These are phyloP conservation scores for Fusarium agapanthi DNA, from an alignment of 2,329 filamentous ascomycete genomes.

Conservation along the genomic window DNA sequence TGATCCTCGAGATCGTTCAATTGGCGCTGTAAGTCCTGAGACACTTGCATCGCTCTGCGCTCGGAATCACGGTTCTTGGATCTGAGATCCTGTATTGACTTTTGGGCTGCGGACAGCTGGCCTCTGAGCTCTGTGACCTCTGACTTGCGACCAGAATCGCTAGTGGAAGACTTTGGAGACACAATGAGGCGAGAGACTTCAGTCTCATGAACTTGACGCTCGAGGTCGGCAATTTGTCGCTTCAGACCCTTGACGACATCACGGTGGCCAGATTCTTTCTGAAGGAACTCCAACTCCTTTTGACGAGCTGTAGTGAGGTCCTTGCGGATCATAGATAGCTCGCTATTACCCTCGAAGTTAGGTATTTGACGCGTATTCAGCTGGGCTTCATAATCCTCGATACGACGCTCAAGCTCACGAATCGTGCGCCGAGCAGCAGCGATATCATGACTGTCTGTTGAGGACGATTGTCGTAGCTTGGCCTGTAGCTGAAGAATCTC, in stretches of 20 bases:
- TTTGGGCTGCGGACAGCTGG: conserved; percentile 68
- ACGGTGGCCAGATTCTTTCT: conserved; percentile 72
- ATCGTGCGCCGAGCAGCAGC: conserved; percentile 69
- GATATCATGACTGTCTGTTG: conserved; percentile 61
- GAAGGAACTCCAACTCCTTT: conserved; percentile 70
- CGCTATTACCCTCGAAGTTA: conserved; percentile 56
- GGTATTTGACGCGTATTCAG: conserved; percentile 47
- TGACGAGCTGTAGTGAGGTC: conserved; percentile 71
- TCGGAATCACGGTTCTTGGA: conserved; percentile 61
- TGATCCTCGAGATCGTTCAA: conserved; percentile 68
- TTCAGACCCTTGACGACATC: conserved; percentile 70
- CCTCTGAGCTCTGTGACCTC: conserved; percentile 68
- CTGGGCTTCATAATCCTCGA: conserved; percentile 63
- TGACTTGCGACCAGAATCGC: conserved; percentile 61
- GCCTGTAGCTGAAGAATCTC: conserved; percentile 63
- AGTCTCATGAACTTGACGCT: conserved; percentile 72
- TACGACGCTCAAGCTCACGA: conserved; percentile 69
- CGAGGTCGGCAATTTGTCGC: conserved; percentile 71
- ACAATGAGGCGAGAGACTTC: conserved; percentile 60
- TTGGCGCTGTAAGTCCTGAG: conserved; percentile 61
- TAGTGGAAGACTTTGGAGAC: conserved; percentile 57
- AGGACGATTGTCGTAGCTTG: conserved; percentile 55
- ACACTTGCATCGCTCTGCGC: conserved; percentile 51
- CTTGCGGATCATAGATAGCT: conserved; percentile 68
- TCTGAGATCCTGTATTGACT: conserved; percentile 65